Evolutionary conservation across 352 stramenopile species (phyloP).

Genomic region (Albugo candida): DNA sequence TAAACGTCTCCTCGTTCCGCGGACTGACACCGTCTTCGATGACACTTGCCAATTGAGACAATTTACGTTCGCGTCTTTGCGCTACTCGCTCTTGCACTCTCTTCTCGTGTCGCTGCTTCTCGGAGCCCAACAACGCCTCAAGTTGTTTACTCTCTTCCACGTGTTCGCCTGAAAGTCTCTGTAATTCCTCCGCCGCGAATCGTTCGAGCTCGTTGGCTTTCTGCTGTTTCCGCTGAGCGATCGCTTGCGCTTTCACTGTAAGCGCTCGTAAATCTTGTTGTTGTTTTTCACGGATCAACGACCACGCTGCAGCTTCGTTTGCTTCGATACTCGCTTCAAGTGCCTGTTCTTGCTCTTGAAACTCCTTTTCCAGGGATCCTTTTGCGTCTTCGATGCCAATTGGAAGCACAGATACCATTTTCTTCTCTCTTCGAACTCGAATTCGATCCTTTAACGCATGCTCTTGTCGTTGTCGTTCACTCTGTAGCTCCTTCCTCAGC

Average conservation of each 20-base stretch:
- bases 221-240: background rate
- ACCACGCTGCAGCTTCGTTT: background rate
- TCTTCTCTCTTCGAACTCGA: background rate
- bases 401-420: background rate
- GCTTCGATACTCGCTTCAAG: background rate
- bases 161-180: constrained; percentile 12
- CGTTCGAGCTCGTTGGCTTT: background rate
- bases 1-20: constrained; percentile 3
- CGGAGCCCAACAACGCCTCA: constrained; percentile 11
- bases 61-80: constrained; percentile 14
- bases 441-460: background rate
- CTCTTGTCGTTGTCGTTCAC: background rate
- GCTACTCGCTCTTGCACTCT: constrained; percentile 30
- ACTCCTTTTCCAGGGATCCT: background rate
- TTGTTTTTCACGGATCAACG: background rate
- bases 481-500: background rate
- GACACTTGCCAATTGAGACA: constrained; percentile 1
- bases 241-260: background rate
- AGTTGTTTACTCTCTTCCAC: constrained; percentile 13
- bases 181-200: background rate
- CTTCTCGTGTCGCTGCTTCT: constrained; percentile 29
- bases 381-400: background rate
- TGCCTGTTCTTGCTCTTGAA: background rate
- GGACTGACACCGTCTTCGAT: background rate
- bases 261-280: background rate